These are phyloP conservation scores for Neurospora tetrasperma DNA, from an alignment of 495 filamentous ascomycete species.

Conservation along the genomic window DNA sequence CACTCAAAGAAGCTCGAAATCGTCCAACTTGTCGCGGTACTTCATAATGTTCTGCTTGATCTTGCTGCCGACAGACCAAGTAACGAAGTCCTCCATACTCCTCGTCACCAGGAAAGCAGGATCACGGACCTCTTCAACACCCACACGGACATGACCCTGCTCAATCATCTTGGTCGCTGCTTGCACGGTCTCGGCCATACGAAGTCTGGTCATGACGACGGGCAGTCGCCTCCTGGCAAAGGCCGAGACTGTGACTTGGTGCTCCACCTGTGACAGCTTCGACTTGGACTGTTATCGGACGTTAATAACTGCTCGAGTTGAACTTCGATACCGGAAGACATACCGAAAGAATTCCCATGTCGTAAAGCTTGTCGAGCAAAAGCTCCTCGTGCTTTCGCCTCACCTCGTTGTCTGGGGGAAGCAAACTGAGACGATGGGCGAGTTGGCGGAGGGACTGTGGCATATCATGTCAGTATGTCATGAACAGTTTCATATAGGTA, in stretches of 20 bases:
- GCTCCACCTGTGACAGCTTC: conserved; percentile 76
- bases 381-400: conserved; percentile 72
- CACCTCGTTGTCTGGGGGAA: conserved; percentile 67
- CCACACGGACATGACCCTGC: conserved; percentile 91
- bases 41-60: conserved; percentile 90
- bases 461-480: not conserved
- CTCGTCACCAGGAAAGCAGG: conserved; percentile 65
- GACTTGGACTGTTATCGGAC: conserved; percentile 39
- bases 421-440: conserved; percentile 60
- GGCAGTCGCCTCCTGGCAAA: conserved; percentile 71
- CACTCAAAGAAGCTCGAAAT: conserved; percentile 76
- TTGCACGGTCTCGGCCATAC: conserved; percentile 83
- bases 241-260: conserved; percentile 73
- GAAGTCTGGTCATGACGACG: conserved; percentile 66
- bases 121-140: conserved; percentile 83
- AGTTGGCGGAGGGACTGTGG: conserved; percentile 61
- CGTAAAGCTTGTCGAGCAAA: conserved; percentile 78
- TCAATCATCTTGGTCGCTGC: conserved; percentile 80
- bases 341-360: conserved; percentile 68
- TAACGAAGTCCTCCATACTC: conserved; percentile 93
- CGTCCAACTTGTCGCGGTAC: conserved; percentile 91
- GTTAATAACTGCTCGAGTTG: not conserved
- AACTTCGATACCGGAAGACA: not conserved
- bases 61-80: conserved; percentile 93
- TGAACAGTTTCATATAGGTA: not conserved